Evolutionary conservation across 2,329 filamentous ascomycete species (phyloP), one percentile per base, ranked within the genome.

Genomic region (Colletotrichum noveboracense): DNA sequence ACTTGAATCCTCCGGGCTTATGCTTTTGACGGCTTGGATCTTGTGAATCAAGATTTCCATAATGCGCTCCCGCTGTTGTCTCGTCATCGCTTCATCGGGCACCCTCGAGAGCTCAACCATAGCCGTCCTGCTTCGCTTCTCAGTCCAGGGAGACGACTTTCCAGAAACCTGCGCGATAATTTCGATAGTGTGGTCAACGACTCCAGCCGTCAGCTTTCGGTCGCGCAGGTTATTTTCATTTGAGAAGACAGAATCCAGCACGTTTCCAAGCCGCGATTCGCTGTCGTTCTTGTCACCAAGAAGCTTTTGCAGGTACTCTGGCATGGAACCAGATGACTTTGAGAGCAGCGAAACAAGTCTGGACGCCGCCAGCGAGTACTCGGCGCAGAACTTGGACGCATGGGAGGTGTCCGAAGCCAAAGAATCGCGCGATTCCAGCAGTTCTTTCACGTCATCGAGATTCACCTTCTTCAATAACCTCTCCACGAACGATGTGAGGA

Each of bases 21-120:
- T 66, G 26, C 79, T 77, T 32, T 80, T 80, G 3, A 79, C 80
- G 6, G 79, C 70, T 52, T 82, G 81, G 8, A 75, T 34, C 60
- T 70, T 76, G n/a, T 56, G 24, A 9, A 83, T 75, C 4, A 88
- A 76, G 3, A 82, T 76, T 0, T 77, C 77, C 83, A 89, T 85
- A 7, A 89, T 80, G 8, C 79, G 81, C 77, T 90, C 88, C 67
- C 88, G 85, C 28, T 87, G 83, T 26, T 81, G 80, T 18, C 87
- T 87, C 18, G 81, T 84, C 10, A 89, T 83, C 0, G 83, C 81
- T 64, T 88, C 86, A 4, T 80, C 76, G 0, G 86, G 86, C 24
- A 85, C 76, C 30, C 77, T 77, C 24, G 83, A 81, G 32, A 89
- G 77, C 4, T 77, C 76, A 6, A 65, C 60, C 62, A 75, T 66